Evolutionary conservation across 192 early-diverging fungal species (phyloP).

Genomic region (Gigaspora rosea): DNA sequence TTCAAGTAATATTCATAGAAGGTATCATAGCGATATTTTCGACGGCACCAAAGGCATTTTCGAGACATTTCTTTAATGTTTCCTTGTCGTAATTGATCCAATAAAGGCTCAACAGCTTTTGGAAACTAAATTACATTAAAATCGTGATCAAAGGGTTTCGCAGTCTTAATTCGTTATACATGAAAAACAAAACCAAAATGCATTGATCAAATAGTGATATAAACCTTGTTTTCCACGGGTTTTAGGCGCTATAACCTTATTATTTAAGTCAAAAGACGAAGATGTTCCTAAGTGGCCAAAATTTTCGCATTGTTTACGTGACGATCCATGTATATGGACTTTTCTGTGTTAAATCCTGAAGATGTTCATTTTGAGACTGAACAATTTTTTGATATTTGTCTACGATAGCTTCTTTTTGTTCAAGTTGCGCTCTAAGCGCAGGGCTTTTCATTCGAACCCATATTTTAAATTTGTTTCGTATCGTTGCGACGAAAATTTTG

Average conservation of each 20-base stretch:
- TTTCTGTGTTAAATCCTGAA: slow-evolving; percentile 8
- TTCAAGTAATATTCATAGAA: neutral
- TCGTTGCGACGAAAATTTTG: neutral
- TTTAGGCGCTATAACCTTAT: neutral
- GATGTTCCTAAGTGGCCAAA: neutral
- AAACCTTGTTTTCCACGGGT: neutral
- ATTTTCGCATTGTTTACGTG: neutral
- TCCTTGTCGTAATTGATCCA: slow-evolving; percentile 10
- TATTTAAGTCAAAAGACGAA: neutral
- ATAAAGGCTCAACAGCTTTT: neutral
- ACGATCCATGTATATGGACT: neutral
- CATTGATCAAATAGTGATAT: neutral
- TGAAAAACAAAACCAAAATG: neutral
- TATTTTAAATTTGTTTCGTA: neutral
- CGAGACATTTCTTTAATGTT: neutral
- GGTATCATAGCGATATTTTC: slow-evolving; percentile 20
- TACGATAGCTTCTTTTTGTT: slow-evolving; percentile 19
- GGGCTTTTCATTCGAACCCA: neutral
- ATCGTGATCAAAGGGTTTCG: no score
- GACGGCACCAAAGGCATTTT: neutral
- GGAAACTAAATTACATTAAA: no score
- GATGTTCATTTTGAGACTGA: slow-evolving; percentile 9
- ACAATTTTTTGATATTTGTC: slow-evolving; percentile 8
- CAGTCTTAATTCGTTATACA: no score
- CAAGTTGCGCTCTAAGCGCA: slow-evolving; percentile 13